Conservation (phyloP, 2,329 filamentous ascomycete genomes). For the Talaromyces funiculosus region DNA sequence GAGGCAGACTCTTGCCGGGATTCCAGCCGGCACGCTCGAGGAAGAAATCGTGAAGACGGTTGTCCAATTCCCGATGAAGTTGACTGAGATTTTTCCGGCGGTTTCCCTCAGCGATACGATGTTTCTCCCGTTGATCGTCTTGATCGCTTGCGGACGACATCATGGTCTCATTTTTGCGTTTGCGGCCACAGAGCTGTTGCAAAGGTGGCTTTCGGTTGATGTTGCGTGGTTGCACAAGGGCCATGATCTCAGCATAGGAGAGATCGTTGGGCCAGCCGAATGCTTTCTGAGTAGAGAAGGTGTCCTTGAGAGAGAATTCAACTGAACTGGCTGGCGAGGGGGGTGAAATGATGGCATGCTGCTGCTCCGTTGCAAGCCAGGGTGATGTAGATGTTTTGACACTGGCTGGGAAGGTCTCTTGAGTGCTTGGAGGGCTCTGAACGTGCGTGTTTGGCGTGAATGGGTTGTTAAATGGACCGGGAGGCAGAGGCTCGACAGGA, state of each 20-base stretch:
- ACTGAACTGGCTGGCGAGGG: constrained; percentile 35
- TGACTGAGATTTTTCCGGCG: constrained; percentile 37
- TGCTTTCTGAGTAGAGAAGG: constrained; percentile 26
- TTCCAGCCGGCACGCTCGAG: constrained; percentile 38
- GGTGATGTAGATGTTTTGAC: constrained; percentile 18
- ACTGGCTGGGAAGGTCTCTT: constrained; percentile 32
- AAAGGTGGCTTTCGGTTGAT: constrained; percentile 36
- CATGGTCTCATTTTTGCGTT: constrained; percentile 32
- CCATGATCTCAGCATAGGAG: constrained; percentile 29
- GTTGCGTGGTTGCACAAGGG: constrained; percentile 31
- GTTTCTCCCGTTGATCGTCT: constrained; percentile 37
- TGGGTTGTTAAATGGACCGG: constrained; percentile 34
- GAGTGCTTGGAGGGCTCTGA: constrained; percentile 29
- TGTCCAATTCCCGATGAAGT: constrained; percentile 33
- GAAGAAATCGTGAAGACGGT: constrained; percentile 35
- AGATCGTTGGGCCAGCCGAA: constrained; percentile 32
- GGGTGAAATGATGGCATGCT: constrained; percentile 23
- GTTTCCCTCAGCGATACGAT: constrained; percentile 37
- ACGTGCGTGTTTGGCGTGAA: constrained; percentile 26
- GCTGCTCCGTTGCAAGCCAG: constrained; percentile 26
- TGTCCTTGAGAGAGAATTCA: constrained; percentile 33
- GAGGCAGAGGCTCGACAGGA: constrained; percentile 32
- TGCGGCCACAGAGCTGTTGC: constrained; percentile 36
- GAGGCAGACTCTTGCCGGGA: constrained; percentile 32
- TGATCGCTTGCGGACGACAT: constrained; percentile 21